Evolutionary conservation across 1,139 yeast species (phyloP).

Genomic region (Taphrina confusa): DNA sequence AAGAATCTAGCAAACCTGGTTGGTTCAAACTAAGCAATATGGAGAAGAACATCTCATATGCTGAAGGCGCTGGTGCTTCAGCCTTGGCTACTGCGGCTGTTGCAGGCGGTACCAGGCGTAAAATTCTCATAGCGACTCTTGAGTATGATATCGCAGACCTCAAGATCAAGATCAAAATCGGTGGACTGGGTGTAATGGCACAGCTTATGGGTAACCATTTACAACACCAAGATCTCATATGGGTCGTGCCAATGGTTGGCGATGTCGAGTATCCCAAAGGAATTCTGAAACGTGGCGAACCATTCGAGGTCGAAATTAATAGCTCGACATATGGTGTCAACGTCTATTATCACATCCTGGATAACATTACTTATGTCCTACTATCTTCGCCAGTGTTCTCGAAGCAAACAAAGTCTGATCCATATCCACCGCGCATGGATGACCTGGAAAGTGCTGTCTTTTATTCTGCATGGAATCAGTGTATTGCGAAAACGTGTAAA

Average conservation of each 20-base stretch:
- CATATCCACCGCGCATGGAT: constrained; percentile 36
- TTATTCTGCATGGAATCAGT: constrained; percentile 37
- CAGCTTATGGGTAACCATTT: constrained; percentile 34
- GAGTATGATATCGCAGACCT: constrained; percentile 35
- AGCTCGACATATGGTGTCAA: constrained; percentile 22
- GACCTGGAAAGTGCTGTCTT: constrained; percentile 36
- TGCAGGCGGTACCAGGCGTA: constrained; percentile 13
- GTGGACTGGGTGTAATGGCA: constrained; percentile 38
- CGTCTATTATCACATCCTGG: constrained; percentile 23
- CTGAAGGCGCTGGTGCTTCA: constrained; percentile 5
- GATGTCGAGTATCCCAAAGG: constrained; percentile 32
- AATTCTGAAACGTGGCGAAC: constrained; percentile 21
- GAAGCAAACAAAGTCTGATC: constrained; percentile 32
- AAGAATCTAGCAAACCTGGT: not conserved
- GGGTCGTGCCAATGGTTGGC: constrained; percentile 37
- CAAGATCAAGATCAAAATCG: constrained; percentile 35
- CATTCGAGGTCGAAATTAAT: constrained; percentile 29
- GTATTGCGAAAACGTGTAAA: constrained; percentile 32
- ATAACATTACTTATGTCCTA: constrained; percentile 32
- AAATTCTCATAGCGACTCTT: constrained; percentile 33
- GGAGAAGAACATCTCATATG: not conserved
- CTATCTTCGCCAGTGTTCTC: constrained; percentile 33
- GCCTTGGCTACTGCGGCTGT: constrained; percentile 14
- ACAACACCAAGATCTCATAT: constrained; percentile 32
- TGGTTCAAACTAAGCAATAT: constrained; percentile 16